Base-by-base conservation (phyloP, 345 rosid species). In the Citrus glauca region DNA sequence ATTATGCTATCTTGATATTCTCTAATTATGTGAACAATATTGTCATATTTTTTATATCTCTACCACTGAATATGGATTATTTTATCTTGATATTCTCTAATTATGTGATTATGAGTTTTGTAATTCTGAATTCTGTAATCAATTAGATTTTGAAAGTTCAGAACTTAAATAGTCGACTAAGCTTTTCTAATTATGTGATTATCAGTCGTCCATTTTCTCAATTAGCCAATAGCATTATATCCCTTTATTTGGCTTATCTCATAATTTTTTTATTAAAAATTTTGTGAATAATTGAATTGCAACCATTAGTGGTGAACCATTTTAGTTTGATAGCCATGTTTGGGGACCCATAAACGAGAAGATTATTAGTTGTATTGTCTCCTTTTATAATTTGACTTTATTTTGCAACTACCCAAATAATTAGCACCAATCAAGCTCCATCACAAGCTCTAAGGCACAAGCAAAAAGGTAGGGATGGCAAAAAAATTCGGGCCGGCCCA, bases 401-500 rank as follows among this genome's bases (percentile, higher is more conserved):
- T 67, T 73, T 64, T 42, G 62, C 74, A 55, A 30, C 28, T 71
- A 71, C 6, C 66, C 78, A 66, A 73, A 72, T 66, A 56, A 73
- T 73, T 73, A 73, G 64, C 78, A 65, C 45, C 56, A 74, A 79
- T 79, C 74, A 74, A 67, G 71, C 28, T 66, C 71, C n/a, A 66
- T 66, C 20, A 9, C 71, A 66, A n/a, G 40, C 35, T 71, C 62
- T 4, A 71, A 53, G 4, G 25, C 42, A 6, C 63, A 71, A 71
- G 28, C 20, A 0, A 55, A 20, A 32, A 53, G 9, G 8, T 32
- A 32, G 5, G 33, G 5, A 32, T 2, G 33, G 33, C 33, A 32
- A 32, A 32, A 32, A 32, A 0, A 0, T 0, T 0, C 0, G 33
- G 33, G 33, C 5, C 5, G 0, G 0, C 33, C 5, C 0, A 32